Conservation (phyloP, 352 stramenopile genomes). For the Pythium sp. region DNA sequence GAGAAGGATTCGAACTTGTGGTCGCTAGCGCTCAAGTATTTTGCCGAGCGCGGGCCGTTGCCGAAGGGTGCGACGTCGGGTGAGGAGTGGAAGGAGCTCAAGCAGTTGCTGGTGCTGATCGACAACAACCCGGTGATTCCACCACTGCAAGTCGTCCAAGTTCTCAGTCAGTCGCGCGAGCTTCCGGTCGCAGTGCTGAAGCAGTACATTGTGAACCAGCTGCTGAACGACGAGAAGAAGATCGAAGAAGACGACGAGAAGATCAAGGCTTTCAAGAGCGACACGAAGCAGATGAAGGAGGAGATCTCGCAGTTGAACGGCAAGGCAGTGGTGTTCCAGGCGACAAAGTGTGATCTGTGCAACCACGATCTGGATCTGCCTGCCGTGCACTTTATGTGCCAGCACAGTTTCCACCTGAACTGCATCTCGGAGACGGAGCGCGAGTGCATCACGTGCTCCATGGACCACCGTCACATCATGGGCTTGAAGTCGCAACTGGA, state of each 20-base stretch:
- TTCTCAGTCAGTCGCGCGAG: conserved; percentile 80
- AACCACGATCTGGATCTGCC: conserved; percentile 89
- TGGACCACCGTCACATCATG: conserved; percentile 83
- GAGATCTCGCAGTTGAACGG: conserved; percentile 81
- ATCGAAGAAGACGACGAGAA: conserved; percentile 86
- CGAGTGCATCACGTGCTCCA: conserved; percentile 87
- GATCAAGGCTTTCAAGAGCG: conserved; percentile 82
- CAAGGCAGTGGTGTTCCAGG: conserved; percentile 88
- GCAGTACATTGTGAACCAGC: conserved; percentile 84
- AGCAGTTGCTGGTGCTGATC: conserved; percentile 74
- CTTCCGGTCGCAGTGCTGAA: conserved; percentile 81
- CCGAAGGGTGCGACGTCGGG: conserved; percentile 57
- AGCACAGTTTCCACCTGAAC: conserved; percentile 89
- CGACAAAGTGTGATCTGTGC: conserved; percentile 88
- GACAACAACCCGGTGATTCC: conserved; percentile 81
- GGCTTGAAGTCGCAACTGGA: conserved; percentile 85
- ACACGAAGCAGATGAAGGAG: conserved; percentile 90
- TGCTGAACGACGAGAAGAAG: conserved; percentile 74
- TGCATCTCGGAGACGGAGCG: conserved; percentile 88
- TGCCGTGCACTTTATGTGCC: conserved; percentile 91
- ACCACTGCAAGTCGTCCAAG: conserved; percentile 81
- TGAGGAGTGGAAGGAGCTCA: conserved; percentile 78
- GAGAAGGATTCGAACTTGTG: conserved; percentile 89
- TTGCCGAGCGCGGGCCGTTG: conserved; percentile 77
- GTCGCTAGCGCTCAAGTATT: conserved; percentile 89